These are phyloP conservation scores for Malassezia caprae DNA, from an alignment of 1,284 basidiomycete genomes.

Conservation along the genomic window DNA sequence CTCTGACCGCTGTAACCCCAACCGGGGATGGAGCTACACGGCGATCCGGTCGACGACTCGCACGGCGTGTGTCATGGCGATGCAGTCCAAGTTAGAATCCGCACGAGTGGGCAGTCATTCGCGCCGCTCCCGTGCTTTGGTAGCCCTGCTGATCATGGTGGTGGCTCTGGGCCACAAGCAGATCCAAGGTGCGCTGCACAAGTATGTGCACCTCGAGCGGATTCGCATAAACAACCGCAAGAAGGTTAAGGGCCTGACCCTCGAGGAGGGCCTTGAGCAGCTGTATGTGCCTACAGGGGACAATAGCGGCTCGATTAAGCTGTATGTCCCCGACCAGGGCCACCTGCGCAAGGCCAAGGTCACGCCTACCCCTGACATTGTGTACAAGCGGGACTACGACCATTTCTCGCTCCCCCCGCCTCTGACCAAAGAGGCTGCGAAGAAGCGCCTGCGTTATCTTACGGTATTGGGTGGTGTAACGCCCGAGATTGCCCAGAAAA, in stretches of 20 bases:
- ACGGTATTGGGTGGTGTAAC: conserved; percentile 19
- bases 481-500: conserved; percentile 14
- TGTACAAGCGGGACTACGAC: conserved; percentile 43
- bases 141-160: conserved; percentile 7
- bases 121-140: not conserved
- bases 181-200: not conserved
- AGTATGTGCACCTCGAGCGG: not conserved
- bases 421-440: conserved; percentile 18
- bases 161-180: conserved; percentile 11
- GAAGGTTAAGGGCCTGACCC: not conserved
- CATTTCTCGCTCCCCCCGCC: conserved; percentile 35
- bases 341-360: conserved; percentile 47
- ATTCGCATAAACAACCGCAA: not conserved
- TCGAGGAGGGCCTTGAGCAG: conserved; percentile 34
- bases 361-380: conserved; percentile 42
- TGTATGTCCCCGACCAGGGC: conserved; percentile 40
- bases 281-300: conserved; percentile 32
- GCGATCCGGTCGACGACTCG: not conserved
- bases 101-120: not conserved
- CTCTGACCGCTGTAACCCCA: not conserved
- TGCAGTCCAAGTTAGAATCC: conserved; percentile 9
- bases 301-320: conserved; percentile 24
- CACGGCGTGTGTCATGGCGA: not conserved
- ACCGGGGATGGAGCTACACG: not conserved
- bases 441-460: conserved; percentile 4